Base-by-base conservation (phyloP, 495 filamentous ascomycete species). In the Monascus purpureus region DNA sequence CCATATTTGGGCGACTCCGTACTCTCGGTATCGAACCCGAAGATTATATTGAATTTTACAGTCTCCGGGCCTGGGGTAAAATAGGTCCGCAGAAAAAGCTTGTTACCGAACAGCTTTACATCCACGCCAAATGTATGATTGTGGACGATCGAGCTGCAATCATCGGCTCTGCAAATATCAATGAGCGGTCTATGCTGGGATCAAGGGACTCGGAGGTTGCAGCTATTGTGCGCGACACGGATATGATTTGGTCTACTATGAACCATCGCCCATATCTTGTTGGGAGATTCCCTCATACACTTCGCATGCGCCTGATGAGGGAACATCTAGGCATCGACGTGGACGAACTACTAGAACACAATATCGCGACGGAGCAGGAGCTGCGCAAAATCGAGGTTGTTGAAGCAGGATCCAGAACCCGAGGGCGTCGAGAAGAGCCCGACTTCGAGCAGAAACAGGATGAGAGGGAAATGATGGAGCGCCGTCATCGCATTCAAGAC, bases 91-190 rank as follows among this genome's bases (percentile, higher is more conserved):
- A 77, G 25, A 75, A 85, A 36, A 70, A 73, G 31, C 55, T 99
- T 19, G 82, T 90, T 9, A 96, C 90, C 8, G 90, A 99, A 50
- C 90, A 96, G 57, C 70, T 99, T 2, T 99, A 99, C 43, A 96
- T 99, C 28, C 90, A 99, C 42, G 90, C 90, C 28, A 99, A 99
- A 48, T 85, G 77, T 42, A 95, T 96, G 72, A 70, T 99, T 35
- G 90, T 94, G 3, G 90, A 99, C 53, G 90, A 99, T 46, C 72
- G 87, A 19, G 73, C 86, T 41, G 88, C 77, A 14, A 78, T 99
- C 34, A 99, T 99, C 45, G 90, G 90, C 12, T 95, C 87, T 24
- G 92, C 90, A 17, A 99, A 99, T 49, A 99, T 99, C 62, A 99
- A 99, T 46, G 90, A 99, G 50, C 80, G 90, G 17, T 95, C 87